A percentile compares a stretch with the other conserved stretches of the same genome.
Conservation (phyloP, 2,329 filamentous ascomycete species). For the Lizonia empirigonia region DNA sequence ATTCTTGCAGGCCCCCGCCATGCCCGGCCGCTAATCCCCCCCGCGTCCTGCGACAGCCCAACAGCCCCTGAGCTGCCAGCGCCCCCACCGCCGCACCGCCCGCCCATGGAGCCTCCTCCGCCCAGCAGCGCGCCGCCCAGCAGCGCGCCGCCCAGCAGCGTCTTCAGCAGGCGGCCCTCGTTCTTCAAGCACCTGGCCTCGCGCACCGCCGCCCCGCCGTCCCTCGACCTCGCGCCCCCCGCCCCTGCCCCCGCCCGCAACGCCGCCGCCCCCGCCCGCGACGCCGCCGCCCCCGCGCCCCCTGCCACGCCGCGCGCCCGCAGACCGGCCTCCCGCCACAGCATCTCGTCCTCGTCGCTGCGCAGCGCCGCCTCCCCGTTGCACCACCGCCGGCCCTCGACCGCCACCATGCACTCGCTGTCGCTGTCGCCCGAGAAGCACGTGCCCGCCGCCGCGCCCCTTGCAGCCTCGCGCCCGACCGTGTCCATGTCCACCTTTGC, state of each 20-base stretch:
- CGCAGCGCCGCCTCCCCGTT: slow-evolving; percentile 46
- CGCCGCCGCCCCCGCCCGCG: slow-evolving; percentile 1
- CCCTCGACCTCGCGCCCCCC: slow-evolving; percentile 3
- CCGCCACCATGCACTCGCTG: slow-evolving; percentile 38
- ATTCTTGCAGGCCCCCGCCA: background rate
- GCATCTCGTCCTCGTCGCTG: slow-evolving; percentile 49
- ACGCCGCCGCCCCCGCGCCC: slow-evolving; percentile 11
- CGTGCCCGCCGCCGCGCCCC: slow-evolving; percentile 22
- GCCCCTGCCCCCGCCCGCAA: background rate
- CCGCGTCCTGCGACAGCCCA: background rate
- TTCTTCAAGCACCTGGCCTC: slow-evolving; percentile 32
- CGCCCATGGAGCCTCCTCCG: no score
- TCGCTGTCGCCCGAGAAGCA: slow-evolving; percentile 46
- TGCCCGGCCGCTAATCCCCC: slow-evolving; percentile 2
- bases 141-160: slow-evolving; percentile 9
- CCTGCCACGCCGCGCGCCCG: slow-evolving; percentile 37
- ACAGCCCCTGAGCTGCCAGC: background rate
- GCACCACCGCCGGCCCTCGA: slow-evolving; percentile 42
- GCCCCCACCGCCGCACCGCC: background rate
- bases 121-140: background rate
- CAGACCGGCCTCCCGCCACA: slow-evolving; percentile 38
- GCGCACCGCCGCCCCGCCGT: slow-evolving; percentile 16
- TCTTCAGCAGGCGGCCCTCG: slow-evolving; percentile 42
- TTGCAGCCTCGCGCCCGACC: slow-evolving; percentile 37
- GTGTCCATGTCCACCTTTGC: slow-evolving; percentile 49